Base-by-base conservation (phyloP, 495 filamentous ascomycete species). In the Polyplosphaeria fusca region DNA sequence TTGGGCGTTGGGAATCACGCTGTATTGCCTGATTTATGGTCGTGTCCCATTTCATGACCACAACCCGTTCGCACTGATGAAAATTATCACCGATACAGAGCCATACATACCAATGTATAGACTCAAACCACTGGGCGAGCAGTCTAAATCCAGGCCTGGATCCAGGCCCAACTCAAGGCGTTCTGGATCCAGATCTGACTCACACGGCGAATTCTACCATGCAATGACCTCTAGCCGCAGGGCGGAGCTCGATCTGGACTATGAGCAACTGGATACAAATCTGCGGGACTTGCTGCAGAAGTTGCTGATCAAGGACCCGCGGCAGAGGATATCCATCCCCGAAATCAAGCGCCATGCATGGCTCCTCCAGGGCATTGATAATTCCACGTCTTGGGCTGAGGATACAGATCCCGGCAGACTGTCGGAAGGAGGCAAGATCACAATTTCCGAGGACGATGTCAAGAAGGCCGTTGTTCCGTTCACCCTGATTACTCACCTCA, bases 301-400 rank as follows among this genome's bases (percentile, higher is more conserved):
- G 45, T 80, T 99, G 68, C 78, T 99, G 46, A 85, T 80, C 56
- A 97, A 96, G 73, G 86, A 97, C 66, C 93, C 92, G 0, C 75
- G 85, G 27, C 84, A 89, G 69, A 81, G 93, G 42, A 96, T 99
- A 59, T 85, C 85, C 2, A 73, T 99, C 44, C 86, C 85, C 58
- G 92, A 96, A 64, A 92, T 96, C 62, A 97, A 97, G 68, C 88
- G 86, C 51, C 93, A 99, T 65, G 86, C 87, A n/a, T 99, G 93
- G 91, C 86, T 96, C 28, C 76, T 91, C n/a, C 70, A 83, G 41
- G 92, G 85, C 39, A 80, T 99, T 41, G 73, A 79, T 26, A 85
- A 95, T 60, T 81, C 85, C 39, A 73, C 80, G 20, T 73, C 76
- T 2, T 99, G 93, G 93, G 80, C 97, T 14, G 90, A 96, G 61